phyloP scores from a whole-genome alignment of 345 rosid genomes.

The Gossypioides kirkii region DNA sequence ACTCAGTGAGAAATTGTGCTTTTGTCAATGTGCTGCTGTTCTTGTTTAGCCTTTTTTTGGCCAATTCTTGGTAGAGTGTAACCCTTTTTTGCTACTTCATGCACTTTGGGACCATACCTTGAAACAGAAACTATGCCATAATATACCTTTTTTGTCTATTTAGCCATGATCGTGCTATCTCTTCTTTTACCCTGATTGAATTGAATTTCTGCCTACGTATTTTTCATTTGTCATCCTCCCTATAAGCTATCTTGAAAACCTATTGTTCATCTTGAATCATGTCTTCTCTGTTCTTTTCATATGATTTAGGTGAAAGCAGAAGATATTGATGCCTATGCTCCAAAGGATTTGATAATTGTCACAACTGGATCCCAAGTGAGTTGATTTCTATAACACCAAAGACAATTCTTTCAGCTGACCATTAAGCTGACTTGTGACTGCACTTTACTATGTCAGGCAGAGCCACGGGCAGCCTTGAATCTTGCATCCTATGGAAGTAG shows the following conservation, averaged over 20 bases:
- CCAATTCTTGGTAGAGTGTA: background rate
- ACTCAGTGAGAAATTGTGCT: background rate
- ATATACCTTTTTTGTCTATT: background rate
- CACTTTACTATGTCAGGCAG: constrained; percentile 71
- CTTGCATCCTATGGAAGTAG: constrained; percentile 95
- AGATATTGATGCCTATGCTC: constrained; percentile 94
- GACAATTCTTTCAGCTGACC: constrained; percentile 5
- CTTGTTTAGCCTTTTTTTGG: background rate
- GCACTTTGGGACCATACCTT: background rate
- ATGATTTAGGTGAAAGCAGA: constrained; percentile 72
- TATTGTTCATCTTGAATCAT: background rate
- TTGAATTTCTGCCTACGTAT: background rate
- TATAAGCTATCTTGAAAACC: background rate
- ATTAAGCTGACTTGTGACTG: constrained; percentile 29
- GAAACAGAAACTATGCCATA: background rate
- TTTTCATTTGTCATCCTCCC: background rate
- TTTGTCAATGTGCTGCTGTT: background rate
- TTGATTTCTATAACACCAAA: constrained; percentile 17
- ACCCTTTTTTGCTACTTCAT: background rate
- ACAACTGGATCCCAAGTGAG: constrained; percentile 99
- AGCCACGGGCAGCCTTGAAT: constrained; percentile 95
- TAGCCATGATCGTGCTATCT: background rate
- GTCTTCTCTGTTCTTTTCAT: constrained; percentile 12
- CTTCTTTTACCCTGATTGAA: constrained; percentile 7
- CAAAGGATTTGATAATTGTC: constrained; percentile 88